Evolutionary conservation across 495 filamentous ascomycete species (phyloP).

Genomic region (Daldinia vernicosa): DNA sequence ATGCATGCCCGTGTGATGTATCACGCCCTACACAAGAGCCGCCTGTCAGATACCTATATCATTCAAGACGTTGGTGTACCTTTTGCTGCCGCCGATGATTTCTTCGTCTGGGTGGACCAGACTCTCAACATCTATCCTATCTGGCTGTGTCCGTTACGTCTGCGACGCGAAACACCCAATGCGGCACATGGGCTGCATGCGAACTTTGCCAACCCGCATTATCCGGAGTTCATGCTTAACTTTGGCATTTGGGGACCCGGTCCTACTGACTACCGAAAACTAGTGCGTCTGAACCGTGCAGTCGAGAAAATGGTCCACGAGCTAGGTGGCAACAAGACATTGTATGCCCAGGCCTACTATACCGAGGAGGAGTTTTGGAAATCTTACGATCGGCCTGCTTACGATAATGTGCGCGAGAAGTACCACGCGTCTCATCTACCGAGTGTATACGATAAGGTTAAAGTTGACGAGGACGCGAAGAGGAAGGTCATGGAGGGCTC

Average conservation of each 20-base stretch:
- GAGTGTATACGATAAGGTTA: slow-evolving; percentile 63
- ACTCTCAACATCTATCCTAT: slow-evolving; percentile 60
- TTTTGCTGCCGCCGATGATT: slow-evolving; percentile 49
- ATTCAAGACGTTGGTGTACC: slow-evolving; percentile 66
- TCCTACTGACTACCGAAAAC: slow-evolving; percentile 41
- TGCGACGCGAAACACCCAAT: slow-evolving; percentile 48
- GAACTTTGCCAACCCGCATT: slow-evolving; percentile 45
- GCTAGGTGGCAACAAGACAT: slow-evolving; percentile 65
- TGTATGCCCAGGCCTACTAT: slow-evolving; percentile 65
- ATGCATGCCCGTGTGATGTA: slow-evolving; percentile 68
- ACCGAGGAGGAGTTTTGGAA: slow-evolving; percentile 64
- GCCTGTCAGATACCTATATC: slow-evolving; percentile 56
- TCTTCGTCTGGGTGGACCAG: slow-evolving; percentile 51
- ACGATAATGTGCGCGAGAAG: slow-evolving; percentile 57
- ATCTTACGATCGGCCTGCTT: slow-evolving; percentile 57
- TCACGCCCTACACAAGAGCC: slow-evolving; percentile 61
- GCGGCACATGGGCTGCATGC: slow-evolving; percentile 49
- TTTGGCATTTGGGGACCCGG: slow-evolving; percentile 60
- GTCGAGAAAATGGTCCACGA: slow-evolving; percentile 67
- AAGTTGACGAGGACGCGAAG: slow-evolving; percentile 51
- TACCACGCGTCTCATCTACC: slow-evolving; percentile 58
- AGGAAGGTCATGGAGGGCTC: slow-evolving; percentile 30
- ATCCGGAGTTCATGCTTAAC: slow-evolving; percentile 51
- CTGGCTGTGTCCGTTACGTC: slow-evolving; percentile 65
- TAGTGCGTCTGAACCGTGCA: slow-evolving; percentile 61